Percentiles rank a stretch among this genome's conserved stretches.
Evolutionary conservation across 1,284 basidiomycete genomes (phyloP).

Genomic region (Cerrena zonata): DNA sequence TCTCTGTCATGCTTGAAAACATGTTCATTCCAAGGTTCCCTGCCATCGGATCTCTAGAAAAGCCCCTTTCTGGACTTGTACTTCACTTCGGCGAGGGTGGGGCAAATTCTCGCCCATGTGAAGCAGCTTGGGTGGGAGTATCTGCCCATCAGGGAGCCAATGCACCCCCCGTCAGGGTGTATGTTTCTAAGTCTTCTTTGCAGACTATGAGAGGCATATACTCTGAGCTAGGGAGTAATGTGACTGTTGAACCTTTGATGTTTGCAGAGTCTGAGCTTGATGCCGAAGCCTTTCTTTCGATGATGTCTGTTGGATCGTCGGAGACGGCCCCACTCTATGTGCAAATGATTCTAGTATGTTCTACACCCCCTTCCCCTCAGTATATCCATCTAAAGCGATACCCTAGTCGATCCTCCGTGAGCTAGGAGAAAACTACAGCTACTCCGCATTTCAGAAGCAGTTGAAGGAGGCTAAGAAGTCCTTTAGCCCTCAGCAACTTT

Average conservation of each 20-base stretch:
- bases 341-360: conserved; percentile 52
- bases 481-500: conserved; percentile 48
- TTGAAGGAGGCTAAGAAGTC: conserved; percentile 42
- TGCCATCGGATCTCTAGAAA: conserved; percentile 44
- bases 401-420: conserved; percentile 39
- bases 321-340: conserved; percentile 62
- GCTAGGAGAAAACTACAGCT: conserved; percentile 43
- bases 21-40: conserved; percentile 52
- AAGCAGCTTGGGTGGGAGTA: conserved; percentile 56
- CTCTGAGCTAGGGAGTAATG: conserved; percentile 39
- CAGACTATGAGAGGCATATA: conserved; percentile 57
- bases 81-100: conserved; percentile 69
- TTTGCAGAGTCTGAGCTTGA: conserved; percentile 61
- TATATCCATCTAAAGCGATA: conserved; percentile 9
- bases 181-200: conserved; percentile 57
- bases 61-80: conserved; percentile 56
- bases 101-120: conserved; percentile 47
- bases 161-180: conserved; percentile 50
- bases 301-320: conserved; percentile 61
- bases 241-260: conserved; percentile 50
- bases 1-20: conserved; percentile 58
- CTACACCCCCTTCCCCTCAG: too few relatives aligned
- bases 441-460: conserved; percentile 40
- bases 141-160: conserved; percentile 32
- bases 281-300: conserved; percentile 56